Conservation (phyloP, 768 basidiomycete genomes). For the Pisolithus marmoratus region DNA sequence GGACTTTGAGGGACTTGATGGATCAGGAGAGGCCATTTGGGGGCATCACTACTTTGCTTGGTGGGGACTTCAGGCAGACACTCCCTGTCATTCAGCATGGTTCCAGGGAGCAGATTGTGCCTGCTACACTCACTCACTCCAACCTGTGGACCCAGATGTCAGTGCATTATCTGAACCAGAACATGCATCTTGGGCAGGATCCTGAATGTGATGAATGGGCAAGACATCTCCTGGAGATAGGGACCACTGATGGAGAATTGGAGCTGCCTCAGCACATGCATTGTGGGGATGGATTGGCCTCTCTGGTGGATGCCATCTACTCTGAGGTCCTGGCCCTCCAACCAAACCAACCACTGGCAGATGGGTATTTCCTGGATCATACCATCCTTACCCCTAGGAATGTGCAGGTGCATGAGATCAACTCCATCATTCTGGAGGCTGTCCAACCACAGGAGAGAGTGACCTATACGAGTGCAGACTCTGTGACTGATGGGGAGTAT, state of each 20-base stretch:
- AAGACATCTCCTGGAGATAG: too few species aligned
- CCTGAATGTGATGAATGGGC: too few species aligned
- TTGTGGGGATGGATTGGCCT: too few species aligned
- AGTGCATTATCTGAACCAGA: slow-evolving; percentile 27
- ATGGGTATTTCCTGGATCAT: slow-evolving; percentile 22
- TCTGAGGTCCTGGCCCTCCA: slow-evolving; percentile 10
- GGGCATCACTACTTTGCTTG: slow-evolving; percentile 37
- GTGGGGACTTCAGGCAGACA: too few species aligned
- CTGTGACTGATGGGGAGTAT: slow-evolving; percentile 16
- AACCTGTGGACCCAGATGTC: slow-evolving; percentile 32
- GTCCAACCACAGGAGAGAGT: slow-evolving; percentile 17
- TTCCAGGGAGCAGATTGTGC: slow-evolving; percentile 32
- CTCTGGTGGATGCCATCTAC: slow-evolving; percentile 27
- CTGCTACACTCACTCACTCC: slow-evolving; percentile 31
- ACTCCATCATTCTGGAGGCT: slow-evolving; percentile 17
- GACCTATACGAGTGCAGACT: slow-evolving; percentile 26
- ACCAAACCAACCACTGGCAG: slow-evolving; percentile 11
- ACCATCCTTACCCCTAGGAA: slow-evolving; percentile 27
- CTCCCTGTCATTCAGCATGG: too few species aligned
- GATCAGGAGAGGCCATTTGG: slow-evolving; percentile 32
- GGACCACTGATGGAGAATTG: too few species aligned
- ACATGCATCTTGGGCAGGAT: too few species aligned
- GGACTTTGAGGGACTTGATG: slow-evolving; percentile 29
- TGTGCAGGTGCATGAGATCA: slow-evolving; percentile 27
- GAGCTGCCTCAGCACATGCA: too few species aligned